Evolutionary conservation across 2,329 filamentous ascomycete genomes (phyloP), one percentile per base, ranked within the genome.

Genomic region (Fragosphaeria purpurea): DNA sequence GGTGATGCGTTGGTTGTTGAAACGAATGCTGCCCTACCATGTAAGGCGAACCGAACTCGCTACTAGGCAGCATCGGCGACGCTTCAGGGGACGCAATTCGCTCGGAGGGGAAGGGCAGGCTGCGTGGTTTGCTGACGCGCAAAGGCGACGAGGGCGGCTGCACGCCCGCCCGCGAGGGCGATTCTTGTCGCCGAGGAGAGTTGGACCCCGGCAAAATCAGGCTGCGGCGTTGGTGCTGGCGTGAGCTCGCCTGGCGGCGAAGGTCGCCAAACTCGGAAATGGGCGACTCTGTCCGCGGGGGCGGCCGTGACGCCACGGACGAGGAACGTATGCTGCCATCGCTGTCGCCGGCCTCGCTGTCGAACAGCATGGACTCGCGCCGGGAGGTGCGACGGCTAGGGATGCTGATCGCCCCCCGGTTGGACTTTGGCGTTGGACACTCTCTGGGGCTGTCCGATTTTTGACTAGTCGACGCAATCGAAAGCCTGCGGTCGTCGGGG

Each of bases 371-470:
- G 1, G 89, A 90, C 4, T 83, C 83, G 33, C 89, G 80, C 50
- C 90, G 86, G 49, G 82, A 85, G 49, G 86, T 66, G 32, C 72
- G 76, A 47, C 79, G 79, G 7, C 76, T 73, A 5, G 83, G 67
- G 12, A 84, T 68, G 55, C 77, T 79, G 47, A 73, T 61, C 7
- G 73, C 70, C 33, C 79, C 80, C 44, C 79, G 82, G 60, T 91
- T 83, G 0, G 91, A 97, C 55, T 88, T 83, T 9, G 93, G 93
- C 4, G 93, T 98, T 9, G 87, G 86, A 54, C 88, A 93, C 65
- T 94, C 90, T 64, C 83, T 83, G 0, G 93, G 93, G 63, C 93
- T 98, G 63, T 81, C 93, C 4, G 93, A 95, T 55, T 87, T 78
- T 1, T 87, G 91, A 2, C 89, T 95, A 33, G 81, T 80, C 31